Percentiles rank a stretch among this genome's conserved stretches.
Conservation (phyloP, 2,329 filamentous ascomycete species). For the Amauroascus niger region DNA sequence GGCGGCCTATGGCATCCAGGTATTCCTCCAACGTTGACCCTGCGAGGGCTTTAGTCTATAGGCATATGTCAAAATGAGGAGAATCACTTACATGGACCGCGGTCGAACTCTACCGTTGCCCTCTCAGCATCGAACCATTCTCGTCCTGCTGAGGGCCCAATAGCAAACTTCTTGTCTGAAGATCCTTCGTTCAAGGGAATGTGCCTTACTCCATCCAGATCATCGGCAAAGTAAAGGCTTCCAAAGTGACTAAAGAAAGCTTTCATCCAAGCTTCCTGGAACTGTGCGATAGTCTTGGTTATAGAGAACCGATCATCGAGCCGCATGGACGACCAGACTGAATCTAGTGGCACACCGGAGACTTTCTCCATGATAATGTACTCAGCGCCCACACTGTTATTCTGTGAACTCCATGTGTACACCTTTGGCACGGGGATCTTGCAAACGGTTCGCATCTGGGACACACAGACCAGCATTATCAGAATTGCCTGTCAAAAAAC, state of each 20-base stretch:
- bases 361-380: slow-evolving; percentile 23
- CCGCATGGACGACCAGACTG: slow-evolving; percentile 25
- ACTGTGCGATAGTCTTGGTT: slow-evolving; percentile 23
- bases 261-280: slow-evolving; percentile 26
- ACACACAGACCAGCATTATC: too few species aligned
- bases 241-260: slow-evolving; percentile 23
- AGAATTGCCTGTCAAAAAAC: too few species aligned
- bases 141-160: slow-evolving; percentile 32
- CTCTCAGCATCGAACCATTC: slow-evolving; percentile 27
- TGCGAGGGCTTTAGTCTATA: slow-evolving; percentile 9
- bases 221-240: slow-evolving; percentile 22
- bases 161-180: slow-evolving; percentile 24
- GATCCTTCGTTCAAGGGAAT: slow-evolving; percentile 10
- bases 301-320: slow-evolving; percentile 22
- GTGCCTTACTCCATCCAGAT: neutral
- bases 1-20: slow-evolving; percentile 26
- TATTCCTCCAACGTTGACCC: slow-evolving; percentile 28
- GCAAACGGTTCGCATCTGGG: slow-evolving; percentile 2
- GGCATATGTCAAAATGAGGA: slow-evolving; percentile 1
- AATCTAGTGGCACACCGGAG: slow-evolving; percentile 23
- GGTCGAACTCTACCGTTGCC: slow-evolving; percentile 24
- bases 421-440: slow-evolving; percentile 11
- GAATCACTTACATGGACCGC: slow-evolving; percentile 34
- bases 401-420: neutral
- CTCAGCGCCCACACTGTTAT: neutral